Base-by-base conservation (phyloP, 2,329 filamentous ascomycete genomes). In the Xylaria sp. region DNA sequence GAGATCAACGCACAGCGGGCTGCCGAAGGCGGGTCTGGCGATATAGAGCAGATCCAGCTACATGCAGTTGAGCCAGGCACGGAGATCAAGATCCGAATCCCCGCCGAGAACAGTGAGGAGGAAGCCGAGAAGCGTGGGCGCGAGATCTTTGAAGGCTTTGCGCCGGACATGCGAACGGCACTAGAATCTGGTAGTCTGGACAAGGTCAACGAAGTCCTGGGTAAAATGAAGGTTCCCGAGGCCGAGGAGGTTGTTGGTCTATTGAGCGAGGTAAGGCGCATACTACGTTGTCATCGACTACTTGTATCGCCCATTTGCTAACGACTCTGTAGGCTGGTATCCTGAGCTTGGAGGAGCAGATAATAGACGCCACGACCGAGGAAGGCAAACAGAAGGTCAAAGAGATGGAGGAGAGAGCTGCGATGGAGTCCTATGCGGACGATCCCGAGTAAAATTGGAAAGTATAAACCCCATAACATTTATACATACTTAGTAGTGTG, bases 1-100 rank as follows among this genome's bases (percentile, higher is more conserved):
- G 93, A 97, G 80, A 91, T 97, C 72, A 80, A 86, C 64, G 81
- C 82, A 20, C 83, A 89, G 80, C 80, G 85, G 69, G 85, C 84
- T 18, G 83, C 83, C 71, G 85, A 87, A 63, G 83, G 79, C 2
- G 83, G 80, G 49, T 81, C 83, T 46, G 85, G 84, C 49, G 88
- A 91, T 23, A 92, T 97, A 10, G 96, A 99, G 83, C 95, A 98
- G 81, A 99, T 99, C 74, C 97, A 99, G 82, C 87, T 99, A 56
- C 96, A 99, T 79, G 95, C 96, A 15, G 94, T 99, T 12, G 94
- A 98, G 80, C 95, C 95, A 0, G 92, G 92, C 57, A 98, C 95
- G 2, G 91, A 92, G 70, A 98, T 99, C 79, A 92, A 93, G 78
- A 98, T 98, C 80, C 88, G 83, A 64, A 91, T 97, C 48, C 95